Base-by-base conservation (phyloP, 106 monocot genomes). In the Allium cepa region DNA sequence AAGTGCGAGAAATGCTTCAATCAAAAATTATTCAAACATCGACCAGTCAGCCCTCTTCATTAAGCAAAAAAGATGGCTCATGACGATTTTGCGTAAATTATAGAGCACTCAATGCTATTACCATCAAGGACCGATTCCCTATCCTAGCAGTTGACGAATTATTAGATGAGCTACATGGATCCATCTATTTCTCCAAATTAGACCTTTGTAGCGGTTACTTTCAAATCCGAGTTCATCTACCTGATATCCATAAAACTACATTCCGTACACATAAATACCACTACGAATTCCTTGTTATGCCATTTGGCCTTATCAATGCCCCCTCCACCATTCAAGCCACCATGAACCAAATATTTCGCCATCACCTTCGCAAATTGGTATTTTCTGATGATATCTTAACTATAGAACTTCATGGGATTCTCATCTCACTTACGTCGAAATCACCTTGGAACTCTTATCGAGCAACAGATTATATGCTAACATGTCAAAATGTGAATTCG, bases 131-230 rank as follows among this genome's bases (percentile, higher is more conserved):
- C 49, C 46, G 56, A n/a, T 66, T 45, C 11, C 56, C 57, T 9
- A 74, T 74, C 15, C 56, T 45, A 11, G 15, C 49, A 6, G 57
- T 74, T 18, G 57, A 74, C 48, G 64, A 66, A 28, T 48, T 74
- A 5, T 12, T 66, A 13, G 57, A 57, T 74, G 66, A 74, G 47
- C 48, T 74, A 1, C 46, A 57, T 17, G 66, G 27, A 14, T 57
- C 59, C 8, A 59, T 51, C 3, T 59, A 47, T 11, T 75, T 18
- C 26, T 68, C 64, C 0, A 74, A 74, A 49, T 22, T 22, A 22
- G 22, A 22, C 22, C 22, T 22, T 22, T 1, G 22, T 22, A 22
- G 22, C 1, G 22, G 74, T 0, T 57, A 66, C 26, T 47, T 66
- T 7, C 57, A 74, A 12, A 63, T 62, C 10, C 4, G 48, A 13